Percentiles rank a stretch among this genome's conserved stretches.
Conservation (phyloP, 2,329 filamentous ascomycete species). For the Claviceps pazoutovae region DNA sequence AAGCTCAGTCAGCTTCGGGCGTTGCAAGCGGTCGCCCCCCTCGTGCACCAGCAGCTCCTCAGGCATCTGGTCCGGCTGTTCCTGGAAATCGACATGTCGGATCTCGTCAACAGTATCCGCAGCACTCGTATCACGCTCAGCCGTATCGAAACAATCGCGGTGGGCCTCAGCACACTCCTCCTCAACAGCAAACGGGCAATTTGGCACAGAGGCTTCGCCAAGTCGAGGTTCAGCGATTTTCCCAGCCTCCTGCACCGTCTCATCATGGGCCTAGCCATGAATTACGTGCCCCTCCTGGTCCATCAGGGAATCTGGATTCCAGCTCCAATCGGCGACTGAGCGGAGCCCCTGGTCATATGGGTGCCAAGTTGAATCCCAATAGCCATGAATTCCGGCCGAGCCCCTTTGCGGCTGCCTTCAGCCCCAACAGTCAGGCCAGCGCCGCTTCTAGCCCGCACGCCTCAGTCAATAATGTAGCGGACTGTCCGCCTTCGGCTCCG, state of each 20-base stretch:
- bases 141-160: slow-evolving; percentile 34
- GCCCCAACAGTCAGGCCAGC: slow-evolving; percentile 52
- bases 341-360: slow-evolving; percentile 35
- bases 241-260: slow-evolving; percentile 26
- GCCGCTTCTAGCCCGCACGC: slow-evolving; percentile 59
- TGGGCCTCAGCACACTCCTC: slow-evolving; percentile 27
- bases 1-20: slow-evolving; percentile 11
- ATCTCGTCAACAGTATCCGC: slow-evolving; percentile 34
- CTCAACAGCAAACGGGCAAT: slow-evolving; percentile 28
- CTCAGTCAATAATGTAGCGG: slow-evolving; percentile 35
- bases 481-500: slow-evolving; percentile 13
- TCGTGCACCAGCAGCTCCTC: slow-evolving; percentile 22
- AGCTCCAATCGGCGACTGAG: slow-evolving; percentile 40
- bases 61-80: slow-evolving; percentile 13
- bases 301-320: slow-evolving; percentile 42
- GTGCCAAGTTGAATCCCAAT: slow-evolving; percentile 48
- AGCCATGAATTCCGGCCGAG: slow-evolving; percentile 76
- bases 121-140: slow-evolving; percentile 31
- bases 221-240: slow-evolving; percentile 37
- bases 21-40: slow-evolving; percentile 16
- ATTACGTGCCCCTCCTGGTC: slow-evolving; percentile 58
- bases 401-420: slow-evolving; percentile 68
- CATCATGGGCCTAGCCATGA: slow-evolving; percentile 46
- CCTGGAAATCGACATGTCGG: slow-evolving; percentile 30
- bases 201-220: slow-evolving; percentile 37